Percentiles rank a stretch among this genome's conserved stretches.
These are phyloP conservation scores for Vitis hybrid DNA, from an alignment of 177 flowering plant genomes.

Conservation along the genomic window DNA sequence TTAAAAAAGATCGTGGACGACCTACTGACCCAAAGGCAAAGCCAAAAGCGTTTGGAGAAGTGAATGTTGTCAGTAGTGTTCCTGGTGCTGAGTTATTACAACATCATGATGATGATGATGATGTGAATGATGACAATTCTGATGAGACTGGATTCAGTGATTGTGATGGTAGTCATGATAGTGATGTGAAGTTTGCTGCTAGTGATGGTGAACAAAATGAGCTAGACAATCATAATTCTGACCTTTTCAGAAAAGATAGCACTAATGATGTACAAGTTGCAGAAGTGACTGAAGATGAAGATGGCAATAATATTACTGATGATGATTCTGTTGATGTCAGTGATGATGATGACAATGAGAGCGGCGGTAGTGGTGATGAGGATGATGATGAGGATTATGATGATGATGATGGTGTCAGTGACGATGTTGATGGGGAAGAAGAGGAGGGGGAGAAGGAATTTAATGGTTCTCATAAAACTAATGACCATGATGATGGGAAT, in stretches of 20 bases:
- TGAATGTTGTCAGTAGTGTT: conserved; percentile 53
- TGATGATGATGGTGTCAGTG: conserved; percentile 9
- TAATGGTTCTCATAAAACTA: conserved; percentile 10
- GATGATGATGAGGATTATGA: conserved; percentile 7
- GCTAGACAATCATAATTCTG: conserved; percentile 8
- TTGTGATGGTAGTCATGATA: conserved; percentile 23
- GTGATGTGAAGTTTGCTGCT: conserved; percentile 15
- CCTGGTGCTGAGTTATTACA: conserved; percentile 75
- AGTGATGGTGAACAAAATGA: conserved; percentile 23
- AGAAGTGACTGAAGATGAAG: conserved; percentile 21
- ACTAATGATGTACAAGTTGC: conserved; percentile 24
- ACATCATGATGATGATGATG: conserved; percentile 23
- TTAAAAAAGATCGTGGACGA: conserved; percentile 91
- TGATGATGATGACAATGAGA: conserved; percentile 13
- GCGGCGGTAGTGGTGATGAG: too few relatives aligned
- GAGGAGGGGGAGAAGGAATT: conserved; percentile 15
- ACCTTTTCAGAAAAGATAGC: conserved; percentile 8
- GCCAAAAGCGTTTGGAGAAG: conserved; percentile 91
- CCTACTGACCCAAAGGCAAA: conserved; percentile 77
- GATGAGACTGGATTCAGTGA: conserved; percentile 16
- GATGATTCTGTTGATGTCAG: conserved; percentile 12
- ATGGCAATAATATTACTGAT: conserved; percentile 8
- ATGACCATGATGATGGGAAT: conserved; percentile 15
- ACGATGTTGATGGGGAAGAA: conserved; percentile 6
- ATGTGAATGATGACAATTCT: conserved; percentile 4